Base-by-base conservation (phyloP, 805 yeast species). In the Barnettozyma wickerhamii region DNA sequence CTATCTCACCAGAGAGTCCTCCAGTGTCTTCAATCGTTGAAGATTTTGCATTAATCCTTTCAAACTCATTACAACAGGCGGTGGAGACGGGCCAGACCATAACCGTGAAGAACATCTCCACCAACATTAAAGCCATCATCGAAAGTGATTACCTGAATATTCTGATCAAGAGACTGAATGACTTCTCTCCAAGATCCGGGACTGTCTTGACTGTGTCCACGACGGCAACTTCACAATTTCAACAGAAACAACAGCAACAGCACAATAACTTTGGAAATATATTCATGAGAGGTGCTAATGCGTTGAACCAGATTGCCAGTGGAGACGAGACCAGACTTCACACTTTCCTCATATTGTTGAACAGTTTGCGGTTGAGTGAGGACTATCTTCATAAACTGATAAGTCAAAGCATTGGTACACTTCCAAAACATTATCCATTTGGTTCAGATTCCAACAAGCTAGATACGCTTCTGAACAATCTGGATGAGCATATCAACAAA, bases 11-110 rank as follows among this genome's bases (percentile, higher is more conserved):
- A 3, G 79, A 75, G 30, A 79, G 73, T 23, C 68, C 81, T 5
- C 91, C 90, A 3, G 76, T 84, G 5, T 78, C 95, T 0, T 87
- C 97, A 0, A 80, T 87, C 18, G 78, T 90, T 19, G 99, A 93
- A 53, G 99, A 93, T 58, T 65, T 86, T 26, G 74, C 87, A 20
- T 69, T 88, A 51, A 77, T 89, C 7, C 64, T 90, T 33, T 84
- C 86, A 53, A 76, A 79, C 28, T 71, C 84, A 14, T 59, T 89
- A 27, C 65, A 79, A 19, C 83, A 81, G 43, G 69, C 80, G 1
- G 66, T 89, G 10, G 81, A 84, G 33, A 75, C 95, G 0, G 95
- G 95, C 0, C 84, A 85, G 45, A 56, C 64, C 4, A 41, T 69
- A 6, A 67, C 81, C 0, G 74, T 81, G 21, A 75, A 73, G 48